Evolutionary conservation across 2,329 filamentous ascomycete species (phyloP), one percentile per base, ranked within the genome.

Genomic region (Pyrenophora tritici-repentis): DNA sequence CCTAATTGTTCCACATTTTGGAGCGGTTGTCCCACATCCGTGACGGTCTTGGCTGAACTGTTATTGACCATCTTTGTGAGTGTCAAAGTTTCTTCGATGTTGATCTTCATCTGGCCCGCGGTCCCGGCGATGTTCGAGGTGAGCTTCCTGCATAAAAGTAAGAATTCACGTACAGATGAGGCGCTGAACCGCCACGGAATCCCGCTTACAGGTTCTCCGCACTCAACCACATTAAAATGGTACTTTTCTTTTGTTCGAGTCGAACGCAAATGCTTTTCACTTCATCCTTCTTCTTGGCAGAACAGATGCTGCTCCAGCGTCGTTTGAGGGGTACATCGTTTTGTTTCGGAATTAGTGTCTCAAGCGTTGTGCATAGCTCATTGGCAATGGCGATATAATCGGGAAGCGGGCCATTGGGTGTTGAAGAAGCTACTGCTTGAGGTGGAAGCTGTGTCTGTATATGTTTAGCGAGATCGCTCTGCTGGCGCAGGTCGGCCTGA

Each of bases 11-110:
- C 24, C 14, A 41, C 4, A 9, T n/a, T 7, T 7, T 14, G 10
- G 12, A 41, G 4, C 1, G 29, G n/a, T 6, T 29, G 38, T 17
- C 2, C 38, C 6, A 22, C 24, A 1, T 18, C 12, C 2, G 8
- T 31, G 3, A 12, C 38, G 8, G 8, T 14, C 0, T 0, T n/a
- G 0, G 22, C 16, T 6, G 24, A 18, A 0, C 1, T 41, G 1
- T 8, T 3, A 0, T 18, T 8, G 0, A 41, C 9, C 8, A 6
- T 41, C 14, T 41, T 29, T 0, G 24, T 0, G 2, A 41, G 8
- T 4, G 24, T 29, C n/a, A 18, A 2, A 1, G 8, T 18, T 3
- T 41, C 6, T 2, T 7, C 1, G 0, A 18, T 22, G 1, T 26
- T 26, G 4, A 16, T 10, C 4, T 7, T 22, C 13, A 26, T 41